phyloP scores from a whole-genome alignment of 2,329 filamentous ascomycete species.

The Diaporthe batatas region DNA sequence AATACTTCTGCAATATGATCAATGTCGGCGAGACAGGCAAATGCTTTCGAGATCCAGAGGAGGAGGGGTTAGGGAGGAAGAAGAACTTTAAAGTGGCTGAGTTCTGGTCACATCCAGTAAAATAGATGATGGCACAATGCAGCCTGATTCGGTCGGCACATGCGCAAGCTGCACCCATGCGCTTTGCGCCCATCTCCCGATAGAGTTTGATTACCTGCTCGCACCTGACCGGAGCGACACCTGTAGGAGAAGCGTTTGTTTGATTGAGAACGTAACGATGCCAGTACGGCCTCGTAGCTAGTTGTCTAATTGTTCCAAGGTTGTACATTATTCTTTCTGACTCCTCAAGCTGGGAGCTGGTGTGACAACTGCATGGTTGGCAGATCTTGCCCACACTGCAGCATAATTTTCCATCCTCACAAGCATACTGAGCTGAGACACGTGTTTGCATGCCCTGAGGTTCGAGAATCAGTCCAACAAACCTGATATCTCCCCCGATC shows the following conservation, averaged over 20 bases:
- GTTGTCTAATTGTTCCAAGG: neutral
- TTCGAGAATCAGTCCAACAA: too few relatives aligned
- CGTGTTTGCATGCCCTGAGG: neutral
- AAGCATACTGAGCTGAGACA: neutral
- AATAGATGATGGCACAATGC: constrained; percentile 5
- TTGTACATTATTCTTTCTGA: neutral
- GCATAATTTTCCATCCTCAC: too few relatives aligned
- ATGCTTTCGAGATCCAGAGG: neutral
- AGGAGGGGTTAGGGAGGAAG: neutral
- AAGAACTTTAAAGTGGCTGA: neutral
- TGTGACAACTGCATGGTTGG: neutral
- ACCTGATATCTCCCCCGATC: too few relatives aligned
- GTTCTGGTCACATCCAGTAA: neutral
- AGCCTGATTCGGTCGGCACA: constrained; percentile 27
- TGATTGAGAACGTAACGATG: neutral
- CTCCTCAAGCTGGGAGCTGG: neutral
- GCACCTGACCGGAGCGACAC: neutral
- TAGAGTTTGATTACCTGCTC: constrained; percentile 23
- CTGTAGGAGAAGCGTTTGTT: neutral
- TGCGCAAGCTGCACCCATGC: constrained; percentile 35
- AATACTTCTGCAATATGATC: neutral
- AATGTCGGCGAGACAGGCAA: neutral
- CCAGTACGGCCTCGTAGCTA: neutral
- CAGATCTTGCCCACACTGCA: neutral
- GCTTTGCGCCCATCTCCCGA: neutral